Base-by-base conservation (phyloP, 2,329 filamentous ascomycete species). In the Kalmusia sp. region DNA sequence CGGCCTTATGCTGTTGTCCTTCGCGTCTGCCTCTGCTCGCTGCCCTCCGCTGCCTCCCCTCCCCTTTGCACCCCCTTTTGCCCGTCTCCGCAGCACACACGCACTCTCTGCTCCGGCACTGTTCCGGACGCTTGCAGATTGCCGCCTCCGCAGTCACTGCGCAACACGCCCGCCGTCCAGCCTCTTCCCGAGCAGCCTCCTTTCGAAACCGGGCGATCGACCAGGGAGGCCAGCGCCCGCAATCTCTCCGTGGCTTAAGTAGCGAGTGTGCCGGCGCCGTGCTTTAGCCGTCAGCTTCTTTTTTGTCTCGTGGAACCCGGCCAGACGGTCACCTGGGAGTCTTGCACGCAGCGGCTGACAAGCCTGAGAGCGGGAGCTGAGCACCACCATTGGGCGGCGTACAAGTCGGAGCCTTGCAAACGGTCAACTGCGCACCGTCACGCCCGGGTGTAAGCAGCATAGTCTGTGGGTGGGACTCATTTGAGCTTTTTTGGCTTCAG, bases 331-430 rank as follows among this genome's bases (percentile, higher is more conserved):
- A 37, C 44, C 44, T 38, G 44, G 33, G 15, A 47, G 44, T 33
- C 43, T 46, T 37, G 44, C 44, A 47, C 44, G 8, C 31, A 46
- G 43, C 43, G 30, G 43, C 43, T 46, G 43, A 46, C 43, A 35
- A 24, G 25, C 33, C 27, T 28, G 27, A 28, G 6, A 28, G 27
- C 27, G 27, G 12, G 31, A 47, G 31, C 44, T 47, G 33, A 21
- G 35, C 6, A 41, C 2, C 21, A 27, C 27, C 12, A 49, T 49
- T 49, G 46, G 46, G 27, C 46, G 6, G 27, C 34, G 37, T 19
- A 21, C 17, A 46, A 17, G n/a, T 34, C 43, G 43, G 43, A 5
- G 30, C 43, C 43, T 46, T 46, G 30, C 43, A 34, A 34, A 46
- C 43, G 43, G 43, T 46, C 43, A 46, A 46, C 43, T 46, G 43